Evolutionary conservation across 139 green algal genomes (phyloP), one percentile per base, ranked within the genome.

Genomic region (Chara braunii): DNA sequence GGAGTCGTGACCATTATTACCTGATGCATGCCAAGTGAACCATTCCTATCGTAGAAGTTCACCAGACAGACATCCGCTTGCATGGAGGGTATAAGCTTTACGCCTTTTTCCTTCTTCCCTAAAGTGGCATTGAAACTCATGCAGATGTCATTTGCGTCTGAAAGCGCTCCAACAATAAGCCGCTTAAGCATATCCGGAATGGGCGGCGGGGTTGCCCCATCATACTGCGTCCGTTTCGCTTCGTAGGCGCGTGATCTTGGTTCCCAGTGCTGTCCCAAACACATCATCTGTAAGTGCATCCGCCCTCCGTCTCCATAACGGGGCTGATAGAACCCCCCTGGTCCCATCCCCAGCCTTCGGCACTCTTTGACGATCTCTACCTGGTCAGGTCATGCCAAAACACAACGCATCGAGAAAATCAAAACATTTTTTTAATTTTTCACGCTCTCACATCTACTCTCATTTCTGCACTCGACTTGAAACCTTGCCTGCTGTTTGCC

Each of bases 271-370:
- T 54, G 43, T 50, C 80, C 81, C 42, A 88, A 40, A 37, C 78
- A 85, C 82, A 88, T 88, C 80, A 88, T 86, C 26, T 57, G 68
- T 24, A 86, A 68, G 12, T 43, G n/a, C 37, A 88, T 62, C 18
- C 64, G 24, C 2, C n/a, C 44, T 18, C 81, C 80, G 4, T 37
- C 48, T 1, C 6, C 29, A 63, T 86, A 83, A 3, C 51, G 68
- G 4, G 81, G 83, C 7, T 53, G 65, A 66, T 88, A 88, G 59
- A 86, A 88, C 3, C 83, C 83, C 24, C 83, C 81, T 0, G 31
- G 37, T 5, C 76, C 76, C n/a, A 80, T 23, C 4, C 83, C 83
- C 22, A 86, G 56, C 11, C 59, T 62, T 3, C 69, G 64, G 11
- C 78, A 54, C 34, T 51, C 22, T 24, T 24, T 26, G 7, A 84